Conservation (phyloP, 2,329 filamentous ascomycete genomes). For the Stagonosporopsis tanaceti region DNA sequence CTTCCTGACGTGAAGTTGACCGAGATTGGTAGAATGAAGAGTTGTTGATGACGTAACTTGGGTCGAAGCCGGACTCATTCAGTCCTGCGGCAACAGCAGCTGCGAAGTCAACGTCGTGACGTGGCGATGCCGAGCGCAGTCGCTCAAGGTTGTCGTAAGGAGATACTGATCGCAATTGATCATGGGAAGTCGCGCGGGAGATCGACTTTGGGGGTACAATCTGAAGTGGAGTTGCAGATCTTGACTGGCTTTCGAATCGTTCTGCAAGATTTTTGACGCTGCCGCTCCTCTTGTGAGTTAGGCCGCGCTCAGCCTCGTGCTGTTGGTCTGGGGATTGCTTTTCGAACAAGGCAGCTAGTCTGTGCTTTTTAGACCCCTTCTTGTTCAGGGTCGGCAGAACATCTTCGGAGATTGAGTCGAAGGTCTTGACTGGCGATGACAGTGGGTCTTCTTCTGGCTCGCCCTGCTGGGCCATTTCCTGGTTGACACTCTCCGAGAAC, state of each 20-base stretch:
- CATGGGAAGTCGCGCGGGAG: constrained; percentile 27
- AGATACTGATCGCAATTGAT: constrained; percentile 26
- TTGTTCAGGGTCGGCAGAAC: constrained; percentile 39
- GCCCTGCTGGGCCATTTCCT: background rate
- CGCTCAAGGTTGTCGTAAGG: constrained; percentile 27
- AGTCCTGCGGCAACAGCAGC: constrained; percentile 57
- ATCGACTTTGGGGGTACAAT: constrained; percentile 23
- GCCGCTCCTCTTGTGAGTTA: constrained; percentile 27
- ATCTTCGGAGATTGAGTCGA: constrained; percentile 22
- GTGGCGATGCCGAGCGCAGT: constrained; percentile 32
- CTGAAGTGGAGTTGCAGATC: constrained; percentile 29
- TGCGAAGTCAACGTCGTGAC: constrained; percentile 56
- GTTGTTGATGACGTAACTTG: constrained; percentile 55
- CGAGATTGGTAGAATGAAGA: constrained; percentile 41
- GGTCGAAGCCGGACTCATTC: constrained; percentile 57
- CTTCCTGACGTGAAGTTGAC: constrained; percentile 36
- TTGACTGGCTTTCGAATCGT: constrained; percentile 34
- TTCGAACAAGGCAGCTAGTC: constrained; percentile 45
- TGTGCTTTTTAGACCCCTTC: constrained; percentile 51
- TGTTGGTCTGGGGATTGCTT: constrained; percentile 25
- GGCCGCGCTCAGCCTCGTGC: constrained; percentile 19
- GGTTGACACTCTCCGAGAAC: background rate
- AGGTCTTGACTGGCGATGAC: constrained; percentile 2
- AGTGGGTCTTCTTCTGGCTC: background rate
- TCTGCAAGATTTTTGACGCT: constrained; percentile 36